phyloP scores from a whole-genome alignment of 73 alveolate genomes.

The Paramecium bursaria region DNA sequence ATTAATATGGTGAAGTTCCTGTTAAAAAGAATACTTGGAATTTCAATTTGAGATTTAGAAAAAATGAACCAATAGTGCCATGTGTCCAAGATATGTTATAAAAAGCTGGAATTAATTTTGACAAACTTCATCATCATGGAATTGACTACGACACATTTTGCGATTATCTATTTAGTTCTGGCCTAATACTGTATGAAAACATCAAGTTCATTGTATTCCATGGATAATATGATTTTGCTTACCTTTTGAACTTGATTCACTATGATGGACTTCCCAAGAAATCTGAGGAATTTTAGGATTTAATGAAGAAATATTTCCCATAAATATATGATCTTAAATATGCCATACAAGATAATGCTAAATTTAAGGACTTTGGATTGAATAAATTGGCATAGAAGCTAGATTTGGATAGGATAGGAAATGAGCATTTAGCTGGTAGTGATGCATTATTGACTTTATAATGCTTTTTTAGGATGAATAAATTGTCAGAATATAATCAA shows the following conservation, averaged over 20 bases:
- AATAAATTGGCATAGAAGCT: conserved; percentile 36
- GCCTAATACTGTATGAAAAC: conserved; percentile 44
- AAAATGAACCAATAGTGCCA: conserved; percentile 10
- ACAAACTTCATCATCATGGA: background rate
- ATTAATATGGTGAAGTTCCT: conserved; percentile 57
- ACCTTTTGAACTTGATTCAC: conserved; percentile 10
- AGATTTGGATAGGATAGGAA: conserved; percentile 22
- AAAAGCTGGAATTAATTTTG: conserved; percentile 51
- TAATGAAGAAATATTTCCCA: conserved; percentile 48
- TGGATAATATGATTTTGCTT: conserved; percentile 58
- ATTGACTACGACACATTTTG: conserved; percentile 15
- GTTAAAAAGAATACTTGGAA: conserved; percentile 48
- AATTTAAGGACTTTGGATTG: conserved; percentile 39
- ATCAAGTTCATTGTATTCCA: conserved; percentile 36
- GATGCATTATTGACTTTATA: conserved; percentile 40
- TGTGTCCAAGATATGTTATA: conserved; percentile 33
- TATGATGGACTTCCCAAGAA: conserved; percentile 19
- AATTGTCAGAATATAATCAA: conserved; percentile 7
- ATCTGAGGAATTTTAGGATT: background rate
- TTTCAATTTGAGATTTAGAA: conserved; percentile 48
- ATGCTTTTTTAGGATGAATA: conserved; percentile 44
- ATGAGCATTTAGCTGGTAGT: conserved; percentile 58
- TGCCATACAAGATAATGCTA: conserved; percentile 19
- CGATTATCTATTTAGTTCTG: background rate
- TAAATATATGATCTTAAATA: conserved; percentile 50